A percentile compares a stretch with the other conserved stretches of the same genome.
phyloP scores from a whole-genome alignment of 2,329 filamentous ascomycete genomes.

The Calonectria ilicicola region DNA sequence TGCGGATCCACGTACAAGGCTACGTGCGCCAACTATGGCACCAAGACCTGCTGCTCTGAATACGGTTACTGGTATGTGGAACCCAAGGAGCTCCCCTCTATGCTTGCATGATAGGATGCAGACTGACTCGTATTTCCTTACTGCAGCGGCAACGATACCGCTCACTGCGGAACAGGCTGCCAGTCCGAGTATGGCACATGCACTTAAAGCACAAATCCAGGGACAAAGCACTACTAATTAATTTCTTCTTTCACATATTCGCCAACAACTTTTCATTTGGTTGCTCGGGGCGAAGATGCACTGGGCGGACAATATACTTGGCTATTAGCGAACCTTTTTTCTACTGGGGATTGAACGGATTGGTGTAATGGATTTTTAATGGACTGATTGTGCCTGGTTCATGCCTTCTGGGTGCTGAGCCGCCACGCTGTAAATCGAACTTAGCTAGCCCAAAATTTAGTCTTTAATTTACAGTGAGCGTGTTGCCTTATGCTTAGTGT shows the following conservation, averaged over 20 bases:
- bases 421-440: not conserved
- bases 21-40: constrained; percentile 4
- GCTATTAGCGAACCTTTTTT: not conserved
- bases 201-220: not conserved
- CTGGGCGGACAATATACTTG: not conserved
- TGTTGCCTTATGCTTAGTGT: not conserved
- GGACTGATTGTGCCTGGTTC: not conserved
- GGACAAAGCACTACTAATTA: not conserved
- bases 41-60: constrained; percentile 50
- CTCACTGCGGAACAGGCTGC: constrained; percentile 47
- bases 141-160: not conserved
- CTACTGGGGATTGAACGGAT: not conserved
- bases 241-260: not conserved
- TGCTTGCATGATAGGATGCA: not conserved
- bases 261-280: not conserved
- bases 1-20: constrained; percentile 15
- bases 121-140: constrained; percentile 6
- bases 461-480: constrained; percentile 6
- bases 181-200: constrained; percentile 48
- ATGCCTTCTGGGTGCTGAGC: not conserved
- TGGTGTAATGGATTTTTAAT: not conserved
- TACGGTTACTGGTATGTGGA: constrained; percentile 48
- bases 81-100: not conserved
- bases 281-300: not conserved
- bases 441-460: not conserved